Base-by-base conservation (phyloP, 495 filamentous ascomycete genomes). In the Trichocladium uniseriatum region DNA sequence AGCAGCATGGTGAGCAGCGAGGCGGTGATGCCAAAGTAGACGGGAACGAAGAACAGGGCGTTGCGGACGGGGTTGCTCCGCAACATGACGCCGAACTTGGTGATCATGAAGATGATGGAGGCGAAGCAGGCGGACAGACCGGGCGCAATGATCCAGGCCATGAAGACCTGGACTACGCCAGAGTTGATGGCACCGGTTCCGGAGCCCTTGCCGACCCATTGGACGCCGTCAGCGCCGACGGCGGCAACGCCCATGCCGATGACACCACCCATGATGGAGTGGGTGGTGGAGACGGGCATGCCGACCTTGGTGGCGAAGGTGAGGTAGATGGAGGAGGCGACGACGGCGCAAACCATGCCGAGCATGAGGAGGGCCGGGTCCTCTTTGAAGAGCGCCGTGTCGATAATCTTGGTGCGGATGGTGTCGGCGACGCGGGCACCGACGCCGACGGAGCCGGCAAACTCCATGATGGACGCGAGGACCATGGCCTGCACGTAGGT, bases 401-500 rank as follows among this genome's bases (percentile, higher is more conserved):
- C 58, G 61, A 87, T 77, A 61, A 87, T 80, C 19, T 77, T 79
- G 59, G 73, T 79, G 45, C 78, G 76, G 69, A 86, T 85, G 24
- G 83, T 86, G 53, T 76, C 73, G 38, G 83, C 79, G 21, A 81
- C 78, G 31, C 79, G 78, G 21, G 73, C 65, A 28, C 82, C 81
- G n/a, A 86, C 73, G 32, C 74, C 74, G 27, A 86, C 65, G 15
- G 80, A 75, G 38, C 83, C 83, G 24, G 72, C 64, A 47, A 86
- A 78, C 63, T 88, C 85, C 67, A 84, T 80, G 45, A 84, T 64
- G 36, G 78, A 75, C 10, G 73, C 81, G 35, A 82, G 65, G n/a
- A 79, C 47, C 81, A 85, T 85, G 43, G 82, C 82, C 68, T 83
- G 80, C 37, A 73, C 45, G 54, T 81, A 74, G n/a, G 79, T 77